These are phyloP conservation scores for Hura crepitans DNA, from an alignment of 441 rosid genomes.

Conservation along the genomic window DNA sequence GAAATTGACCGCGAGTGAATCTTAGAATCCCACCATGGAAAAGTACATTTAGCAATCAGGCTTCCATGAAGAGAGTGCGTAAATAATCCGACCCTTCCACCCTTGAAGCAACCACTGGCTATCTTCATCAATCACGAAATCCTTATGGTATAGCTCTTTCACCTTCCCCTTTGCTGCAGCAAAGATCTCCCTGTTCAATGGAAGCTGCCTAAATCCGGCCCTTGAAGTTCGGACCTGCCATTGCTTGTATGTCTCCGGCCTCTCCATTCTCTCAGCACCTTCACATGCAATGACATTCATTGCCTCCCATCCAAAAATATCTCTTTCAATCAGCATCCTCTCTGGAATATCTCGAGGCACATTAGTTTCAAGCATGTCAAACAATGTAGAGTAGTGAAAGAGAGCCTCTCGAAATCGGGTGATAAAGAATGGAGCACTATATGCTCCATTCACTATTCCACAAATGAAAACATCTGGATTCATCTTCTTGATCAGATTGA, in stretches of 20 bases:
- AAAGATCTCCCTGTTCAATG: constrained; percentile 43
- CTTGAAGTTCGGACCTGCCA: constrained; percentile 59
- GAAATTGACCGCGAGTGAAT: not conserved
- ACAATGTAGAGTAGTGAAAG: constrained; percentile 48
- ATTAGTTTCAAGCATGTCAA: constrained; percentile 41
- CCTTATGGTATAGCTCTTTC: constrained; percentile 35
- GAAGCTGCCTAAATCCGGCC: constrained; percentile 69
- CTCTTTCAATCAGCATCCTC: constrained; percentile 51
- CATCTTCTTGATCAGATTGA: constrained; percentile 55
- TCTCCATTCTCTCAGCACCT: constrained; percentile 53
- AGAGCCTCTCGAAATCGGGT: constrained; percentile 52
- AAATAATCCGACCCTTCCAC: constrained; percentile 81
- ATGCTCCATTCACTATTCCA: constrained; percentile 43
- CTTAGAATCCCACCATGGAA: constrained; percentile 4
- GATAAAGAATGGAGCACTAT: constrained; percentile 44
- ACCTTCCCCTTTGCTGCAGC: constrained; percentile 39
- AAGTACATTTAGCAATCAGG: constrained; percentile 31
- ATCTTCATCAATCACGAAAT: constrained; percentile 61
- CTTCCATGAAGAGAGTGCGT: constrained; percentile 60
- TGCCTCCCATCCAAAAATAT: constrained; percentile 38
- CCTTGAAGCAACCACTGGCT: constrained; percentile 82
- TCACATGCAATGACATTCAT: constrained; percentile 57
- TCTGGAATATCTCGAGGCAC: constrained; percentile 34
- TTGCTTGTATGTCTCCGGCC: constrained; percentile 88
- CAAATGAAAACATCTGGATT: constrained; percentile 63